Evolutionary conservation across 306 rosid genomes (phyloP).

Genomic region (Acacia confusa): DNA sequence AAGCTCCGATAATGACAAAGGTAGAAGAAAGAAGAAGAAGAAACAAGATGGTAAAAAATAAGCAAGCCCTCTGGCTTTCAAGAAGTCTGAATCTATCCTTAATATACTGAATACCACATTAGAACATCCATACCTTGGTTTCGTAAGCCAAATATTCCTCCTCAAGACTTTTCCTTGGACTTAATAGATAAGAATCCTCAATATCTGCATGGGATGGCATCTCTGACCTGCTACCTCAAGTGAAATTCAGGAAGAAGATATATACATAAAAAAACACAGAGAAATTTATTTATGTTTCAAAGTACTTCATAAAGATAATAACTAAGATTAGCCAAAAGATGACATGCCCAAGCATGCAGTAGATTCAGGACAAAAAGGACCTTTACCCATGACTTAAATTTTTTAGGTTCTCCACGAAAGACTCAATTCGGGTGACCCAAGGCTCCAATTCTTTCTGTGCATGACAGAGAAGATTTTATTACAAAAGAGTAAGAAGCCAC

Average conservation of each 20-base stretch:
- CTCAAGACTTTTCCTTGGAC: constrained; percentile 84
- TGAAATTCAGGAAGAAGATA: constrained; percentile 10
- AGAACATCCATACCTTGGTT: constrained; percentile 64
- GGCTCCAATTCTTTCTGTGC: constrained; percentile 93
- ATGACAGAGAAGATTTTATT: constrained; percentile 29
- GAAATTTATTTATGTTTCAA: neutral
- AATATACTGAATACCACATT: neutral
- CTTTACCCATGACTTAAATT: constrained; percentile 70
- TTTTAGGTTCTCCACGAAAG: constrained; percentile 78
- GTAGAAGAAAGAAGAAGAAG: neutral
- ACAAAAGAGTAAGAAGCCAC: neutral
- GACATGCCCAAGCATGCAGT: constrained; percentile 5
- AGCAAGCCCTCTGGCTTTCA: neutral
- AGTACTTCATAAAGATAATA: neutral
- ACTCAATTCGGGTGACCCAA: constrained; percentile 60
- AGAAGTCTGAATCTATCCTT: neutral
- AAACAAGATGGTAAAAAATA: neutral
- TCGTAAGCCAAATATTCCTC: constrained; percentile 87
- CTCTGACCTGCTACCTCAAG: constrained; percentile 58
- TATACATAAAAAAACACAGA: neutral
- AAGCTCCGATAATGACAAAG: neutral
- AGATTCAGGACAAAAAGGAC: constrained; percentile 25
- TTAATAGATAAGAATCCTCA: constrained; percentile 55
- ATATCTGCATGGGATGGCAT: constrained; percentile 41
- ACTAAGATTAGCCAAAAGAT: neutral